Evolutionary conservation across 2,329 filamentous ascomycete genomes (phyloP).

Genomic region (Cytospora paraplurivora): DNA sequence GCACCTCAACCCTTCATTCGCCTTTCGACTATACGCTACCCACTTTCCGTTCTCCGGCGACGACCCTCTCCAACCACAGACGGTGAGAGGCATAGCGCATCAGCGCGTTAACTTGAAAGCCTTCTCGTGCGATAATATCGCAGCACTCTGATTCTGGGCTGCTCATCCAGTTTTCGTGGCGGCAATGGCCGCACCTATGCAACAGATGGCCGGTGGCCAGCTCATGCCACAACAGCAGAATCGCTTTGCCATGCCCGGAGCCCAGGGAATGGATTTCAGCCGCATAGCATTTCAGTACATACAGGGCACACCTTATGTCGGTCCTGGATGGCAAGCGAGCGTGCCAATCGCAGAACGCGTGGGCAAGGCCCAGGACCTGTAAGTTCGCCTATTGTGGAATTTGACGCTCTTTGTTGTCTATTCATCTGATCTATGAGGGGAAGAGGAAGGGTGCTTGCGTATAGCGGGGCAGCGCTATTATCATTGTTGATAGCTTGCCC

Average conservation of each 20-base stretch:
- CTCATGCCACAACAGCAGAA: slow-evolving; percentile 48
- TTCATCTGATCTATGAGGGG: slow-evolving; percentile 3
- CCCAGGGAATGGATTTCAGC: slow-evolving; percentile 34
- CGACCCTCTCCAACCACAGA: slow-evolving; percentile 23
- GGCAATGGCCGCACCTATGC: slow-evolving; percentile 64
- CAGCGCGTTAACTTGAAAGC: slow-evolving; percentile 20
- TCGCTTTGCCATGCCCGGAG: slow-evolving; percentile 19
- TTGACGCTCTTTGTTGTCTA: background rate
- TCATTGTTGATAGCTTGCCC: background rate
- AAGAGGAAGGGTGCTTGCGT: background rate
- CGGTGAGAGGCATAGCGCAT: slow-evolving; percentile 27
- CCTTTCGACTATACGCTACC: slow-evolving; percentile 14
- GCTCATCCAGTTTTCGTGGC: slow-evolving; percentile 35
- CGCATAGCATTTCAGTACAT: slow-evolving; percentile 43
- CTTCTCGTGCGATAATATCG: slow-evolving; percentile 11
- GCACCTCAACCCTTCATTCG: slow-evolving; percentile 12
- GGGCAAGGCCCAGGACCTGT: slow-evolving; percentile 41
- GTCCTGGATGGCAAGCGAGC: slow-evolving; percentile 39
- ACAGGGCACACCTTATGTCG: slow-evolving; percentile 19
- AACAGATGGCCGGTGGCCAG: slow-evolving; percentile 55
- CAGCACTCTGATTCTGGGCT: slow-evolving; percentile 22
- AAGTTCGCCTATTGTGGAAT: slow-evolving; percentile 29
- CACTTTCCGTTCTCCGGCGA: slow-evolving; percentile 15
- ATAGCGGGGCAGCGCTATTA: slow-evolving; percentile 2
- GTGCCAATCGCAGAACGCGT: slow-evolving; percentile 39